These are phyloP conservation scores for Taphrina communis DNA, from an alignment of 1,139 yeast genomes.

Conservation along the genomic window DNA sequence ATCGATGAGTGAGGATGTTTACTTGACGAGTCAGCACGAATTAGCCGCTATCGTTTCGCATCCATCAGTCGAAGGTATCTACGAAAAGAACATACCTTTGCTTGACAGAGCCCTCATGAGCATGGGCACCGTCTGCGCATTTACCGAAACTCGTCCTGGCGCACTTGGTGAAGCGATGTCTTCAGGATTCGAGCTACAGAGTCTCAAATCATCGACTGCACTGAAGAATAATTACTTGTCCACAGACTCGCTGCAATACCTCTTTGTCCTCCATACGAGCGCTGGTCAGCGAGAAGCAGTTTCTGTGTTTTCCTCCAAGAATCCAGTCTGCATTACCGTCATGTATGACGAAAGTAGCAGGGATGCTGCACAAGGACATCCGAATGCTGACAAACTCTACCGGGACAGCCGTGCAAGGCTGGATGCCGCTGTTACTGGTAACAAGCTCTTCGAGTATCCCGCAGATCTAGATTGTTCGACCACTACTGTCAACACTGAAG, in stretches of 20 bases:
- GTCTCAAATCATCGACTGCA: slow-evolving; percentile 55
- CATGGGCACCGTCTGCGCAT: slow-evolving; percentile 73
- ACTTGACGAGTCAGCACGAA: slow-evolving; percentile 61
- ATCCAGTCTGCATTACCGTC: slow-evolving; percentile 58
- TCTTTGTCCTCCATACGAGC: slow-evolving; percentile 73
- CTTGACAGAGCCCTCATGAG: slow-evolving; percentile 78
- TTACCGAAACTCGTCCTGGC: slow-evolving; percentile 74
- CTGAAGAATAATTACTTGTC: slow-evolving; percentile 59
- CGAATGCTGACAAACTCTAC: slow-evolving; percentile 63
- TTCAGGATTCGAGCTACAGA: slow-evolving; percentile 75
- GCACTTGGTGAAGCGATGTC: slow-evolving; percentile 86
- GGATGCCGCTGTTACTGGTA: slow-evolving; percentile 41
- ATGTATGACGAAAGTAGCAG: slow-evolving; percentile 68
- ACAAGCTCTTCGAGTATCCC: slow-evolving; percentile 59
- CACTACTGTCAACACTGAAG: slow-evolving; percentile 50
- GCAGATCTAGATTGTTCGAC: slow-evolving; percentile 57
- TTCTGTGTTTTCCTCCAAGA: slow-evolving; percentile 71
- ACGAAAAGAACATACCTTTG: slow-evolving; percentile 73
- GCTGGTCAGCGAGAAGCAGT: slow-evolving; percentile 80
- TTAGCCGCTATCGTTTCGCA: slow-evolving; percentile 71
- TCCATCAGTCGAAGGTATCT: slow-evolving; percentile 69
- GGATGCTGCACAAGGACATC: slow-evolving; percentile 67
- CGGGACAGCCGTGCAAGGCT: slow-evolving; percentile 52
- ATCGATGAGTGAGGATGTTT: slow-evolving; percentile 70
- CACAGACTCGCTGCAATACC: slow-evolving; percentile 63